Percentiles rank a stretch among this genome's conserved stretches.
Evolutionary conservation across 352 stramenopile species (phyloP).

Genomic region (Pythium phragmitis): DNA sequence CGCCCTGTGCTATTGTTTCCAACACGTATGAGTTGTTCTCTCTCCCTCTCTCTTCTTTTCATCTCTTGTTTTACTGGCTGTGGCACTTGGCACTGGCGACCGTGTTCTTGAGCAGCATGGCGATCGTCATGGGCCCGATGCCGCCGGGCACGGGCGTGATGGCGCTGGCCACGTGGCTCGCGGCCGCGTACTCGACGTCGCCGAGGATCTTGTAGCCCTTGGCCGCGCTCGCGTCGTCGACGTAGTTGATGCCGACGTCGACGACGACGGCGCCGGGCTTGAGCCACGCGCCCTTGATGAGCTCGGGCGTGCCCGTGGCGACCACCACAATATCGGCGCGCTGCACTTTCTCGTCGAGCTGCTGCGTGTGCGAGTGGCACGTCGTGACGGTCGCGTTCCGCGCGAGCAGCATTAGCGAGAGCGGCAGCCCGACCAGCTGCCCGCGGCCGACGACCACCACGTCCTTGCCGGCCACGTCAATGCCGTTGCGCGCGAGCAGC

Average conservation of each 20-base stretch:
- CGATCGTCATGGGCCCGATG: constrained; percentile 99
- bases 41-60: too few relatives aligned
- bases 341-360: constrained; percentile 74
- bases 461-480: constrained; percentile 93
- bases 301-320: constrained; percentile 90
- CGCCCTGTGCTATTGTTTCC: too few relatives aligned
- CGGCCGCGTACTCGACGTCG: constrained; percentile 95
- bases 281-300: constrained; percentile 95
- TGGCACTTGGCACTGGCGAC: constrained; percentile 45
- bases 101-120: constrained; percentile 91
- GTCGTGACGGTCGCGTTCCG: constrained; percentile 98
- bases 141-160: constrained; percentile 97
- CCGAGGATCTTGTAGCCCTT: constrained; percentile 94
- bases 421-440: constrained; percentile 97
- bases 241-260: constrained; percentile 98
- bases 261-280: constrained; percentile 97
- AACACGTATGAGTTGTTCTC: too few relatives aligned
- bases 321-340: constrained; percentile 98
- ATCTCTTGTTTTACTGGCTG: neutral
- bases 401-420: constrained; percentile 94
- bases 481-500: constrained; percentile 88
- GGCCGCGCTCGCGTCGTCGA: constrained; percentile 83
- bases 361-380: constrained; percentile 93
- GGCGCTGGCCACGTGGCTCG: constrained; percentile 76
- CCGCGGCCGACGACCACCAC: constrained; percentile 96